These are phyloP conservation scores for Lasiosphaeriaceae sp. DNA, from an alignment of 495 filamentous ascomycete genomes.

Conservation along the genomic window DNA sequence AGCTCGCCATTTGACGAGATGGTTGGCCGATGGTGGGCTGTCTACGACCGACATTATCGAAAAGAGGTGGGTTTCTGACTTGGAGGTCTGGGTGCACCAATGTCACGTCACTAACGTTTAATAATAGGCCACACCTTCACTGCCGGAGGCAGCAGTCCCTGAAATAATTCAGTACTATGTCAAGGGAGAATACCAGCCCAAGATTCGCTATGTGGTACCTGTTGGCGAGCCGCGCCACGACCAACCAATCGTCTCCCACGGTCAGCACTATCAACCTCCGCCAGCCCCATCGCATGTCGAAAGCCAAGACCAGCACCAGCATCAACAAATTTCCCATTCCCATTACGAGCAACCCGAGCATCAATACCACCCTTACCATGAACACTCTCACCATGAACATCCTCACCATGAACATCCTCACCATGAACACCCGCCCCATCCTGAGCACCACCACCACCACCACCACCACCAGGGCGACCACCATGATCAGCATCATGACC, in stretches of 20 bases:
- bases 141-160: slow-evolving; percentile 12
- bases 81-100: too few relatives aligned
- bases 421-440: slow-evolving; percentile 14
- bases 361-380: slow-evolving; percentile 9
- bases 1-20: slow-evolving; percentile 74
- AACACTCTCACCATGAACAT: slow-evolving; percentile 5
- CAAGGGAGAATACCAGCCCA: slow-evolving; percentile 52
- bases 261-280: slow-evolving; percentile 24
- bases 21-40: slow-evolving; percentile 80
- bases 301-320: slow-evolving; percentile 19
- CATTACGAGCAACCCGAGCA: slow-evolving; percentile 13
- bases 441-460: slow-evolving; percentile 8
- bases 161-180: slow-evolving; percentile 49
- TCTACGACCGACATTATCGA: slow-evolving; percentile 82
- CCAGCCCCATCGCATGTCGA: slow-evolving; percentile 6
- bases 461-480: slow-evolving; percentile 13
- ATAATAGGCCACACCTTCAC: slow-evolving; percentile 8
- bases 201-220: slow-evolving; percentile 22
- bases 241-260: slow-evolving; percentile 11
- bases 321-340: slow-evolving; percentile 1
- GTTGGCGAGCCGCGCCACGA: slow-evolving; percentile 23
- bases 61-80: slow-evolving; percentile 36
- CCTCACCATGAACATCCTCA: slow-evolving; percentile 7
- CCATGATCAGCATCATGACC: slow-evolving; percentile 15
- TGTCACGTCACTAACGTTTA: neutral